Conservation (phyloP, 495 filamentous ascomycete genomes). For the Chaetomidium leptoderma region DNA sequence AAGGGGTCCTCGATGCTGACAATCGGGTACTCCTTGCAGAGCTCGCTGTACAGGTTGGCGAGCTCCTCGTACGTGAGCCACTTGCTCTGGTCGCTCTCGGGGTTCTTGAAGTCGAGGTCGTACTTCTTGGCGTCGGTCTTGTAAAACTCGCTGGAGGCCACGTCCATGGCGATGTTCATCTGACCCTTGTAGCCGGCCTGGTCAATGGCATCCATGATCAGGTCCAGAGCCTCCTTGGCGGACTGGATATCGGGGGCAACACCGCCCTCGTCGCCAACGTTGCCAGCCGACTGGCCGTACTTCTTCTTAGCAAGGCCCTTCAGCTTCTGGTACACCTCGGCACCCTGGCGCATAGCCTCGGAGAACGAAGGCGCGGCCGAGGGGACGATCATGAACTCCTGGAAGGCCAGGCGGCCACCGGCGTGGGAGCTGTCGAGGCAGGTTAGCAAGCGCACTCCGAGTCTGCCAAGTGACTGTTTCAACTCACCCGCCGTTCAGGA, state of each 20-base stretch:
- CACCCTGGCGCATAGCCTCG: slow-evolving; percentile 91
- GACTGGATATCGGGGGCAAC: slow-evolving; percentile 99
- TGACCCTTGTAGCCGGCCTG: slow-evolving; percentile 89
- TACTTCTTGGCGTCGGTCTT: slow-evolving; percentile 97
- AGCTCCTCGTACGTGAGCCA: slow-evolving; percentile 99
- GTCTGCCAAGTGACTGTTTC: no score
- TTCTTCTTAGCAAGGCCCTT: slow-evolving; percentile 98
- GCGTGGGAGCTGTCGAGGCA: slow-evolving; percentile 68
- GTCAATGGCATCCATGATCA: slow-evolving; percentile 93
- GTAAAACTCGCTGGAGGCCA: slow-evolving; percentile 99
- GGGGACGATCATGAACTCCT: slow-evolving; percentile 99
- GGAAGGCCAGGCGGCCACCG: slow-evolving; percentile 97
- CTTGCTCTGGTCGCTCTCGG: slow-evolving; percentile 84
- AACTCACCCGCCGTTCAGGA: slow-evolving; percentile 87
- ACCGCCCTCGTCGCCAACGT: slow-evolving; percentile 99
- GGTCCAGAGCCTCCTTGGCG: slow-evolving; percentile 90
- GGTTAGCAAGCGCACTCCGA: slow-evolving; percentile 27
- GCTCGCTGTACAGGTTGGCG: slow-evolving; percentile 83
- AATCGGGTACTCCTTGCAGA: slow-evolving; percentile 95
- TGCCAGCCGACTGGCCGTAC: slow-evolving; percentile 98
- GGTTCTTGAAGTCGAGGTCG: slow-evolving; percentile 99
- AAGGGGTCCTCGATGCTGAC: slow-evolving; percentile 72
- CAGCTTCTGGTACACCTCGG: slow-evolving; percentile 97
- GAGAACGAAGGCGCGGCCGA: slow-evolving; percentile 77
- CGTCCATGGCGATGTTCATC: slow-evolving; percentile 98